phyloP scores from a whole-genome alignment of 1,284 basidiomycete species.

The Xerocomus minutiporus region DNA sequence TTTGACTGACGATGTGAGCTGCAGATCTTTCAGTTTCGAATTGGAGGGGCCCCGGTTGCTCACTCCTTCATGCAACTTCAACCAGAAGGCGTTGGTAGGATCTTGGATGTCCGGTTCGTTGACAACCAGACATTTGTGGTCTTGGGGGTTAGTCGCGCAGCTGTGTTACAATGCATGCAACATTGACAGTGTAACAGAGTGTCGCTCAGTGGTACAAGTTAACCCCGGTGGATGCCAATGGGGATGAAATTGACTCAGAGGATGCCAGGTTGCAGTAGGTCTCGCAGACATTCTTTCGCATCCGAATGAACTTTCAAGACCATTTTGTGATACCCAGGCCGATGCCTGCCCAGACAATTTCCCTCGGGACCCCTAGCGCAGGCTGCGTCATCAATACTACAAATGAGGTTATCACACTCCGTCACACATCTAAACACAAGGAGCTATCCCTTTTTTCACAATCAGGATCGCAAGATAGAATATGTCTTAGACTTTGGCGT shows the following conservation, averaged over 20 bases:
- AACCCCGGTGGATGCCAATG: slow-evolving; percentile 13
- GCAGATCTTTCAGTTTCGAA: slow-evolving; percentile 25
- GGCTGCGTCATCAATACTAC: slow-evolving; percentile 9
- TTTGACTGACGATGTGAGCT: neutral
- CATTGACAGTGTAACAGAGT: slow-evolving; percentile 14
- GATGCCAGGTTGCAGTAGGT: slow-evolving; percentile 21
- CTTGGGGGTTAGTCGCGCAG: slow-evolving; percentile 21
- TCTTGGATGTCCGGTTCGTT: slow-evolving; percentile 21
- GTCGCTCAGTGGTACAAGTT: slow-evolving; percentile 24
- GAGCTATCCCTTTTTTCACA: slow-evolving; percentile 19
- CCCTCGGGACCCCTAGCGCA: slow-evolving; percentile 7
- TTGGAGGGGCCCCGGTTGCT: neutral
- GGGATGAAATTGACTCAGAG: slow-evolving; percentile 9
- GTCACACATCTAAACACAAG: slow-evolving; percentile 16
- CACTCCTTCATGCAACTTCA: slow-evolving; percentile 11
- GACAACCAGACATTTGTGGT: slow-evolving; percentile 24
- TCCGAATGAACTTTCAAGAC: slow-evolving; percentile 9
- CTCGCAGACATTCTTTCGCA: neutral
- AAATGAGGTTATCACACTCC: slow-evolving; percentile 19
- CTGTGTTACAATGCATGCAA: neutral
- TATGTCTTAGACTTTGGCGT: slow-evolving; percentile 17
- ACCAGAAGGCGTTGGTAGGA: slow-evolving; percentile 19
- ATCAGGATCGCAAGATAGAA: slow-evolving; percentile 9
- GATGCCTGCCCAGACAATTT: slow-evolving; percentile 2
- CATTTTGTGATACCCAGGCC: slow-evolving; percentile 11